Percentiles rank a stretch among this genome's conserved stretches.
Conservation (phyloP, 2,329 filamentous ascomycete species). For the Daldinia sp. region DNA sequence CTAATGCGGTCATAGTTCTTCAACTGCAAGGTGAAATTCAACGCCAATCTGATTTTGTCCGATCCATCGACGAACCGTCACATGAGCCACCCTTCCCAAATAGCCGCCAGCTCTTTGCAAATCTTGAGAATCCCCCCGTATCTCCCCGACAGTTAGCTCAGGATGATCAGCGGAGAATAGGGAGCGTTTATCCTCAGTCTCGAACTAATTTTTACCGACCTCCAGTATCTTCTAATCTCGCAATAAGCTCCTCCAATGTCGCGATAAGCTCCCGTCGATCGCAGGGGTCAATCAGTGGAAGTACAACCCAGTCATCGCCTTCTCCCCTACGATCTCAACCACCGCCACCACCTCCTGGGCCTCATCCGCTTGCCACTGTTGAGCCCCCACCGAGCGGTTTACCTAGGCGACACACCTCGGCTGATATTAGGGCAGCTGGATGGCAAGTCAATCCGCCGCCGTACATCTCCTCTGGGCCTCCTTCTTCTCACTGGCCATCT, state of each 20-base stretch:
- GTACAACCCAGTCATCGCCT: slow-evolving; percentile 73
- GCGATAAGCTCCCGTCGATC: slow-evolving; percentile 78
- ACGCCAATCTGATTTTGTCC: slow-evolving; percentile 65
- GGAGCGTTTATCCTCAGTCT: slow-evolving; percentile 63
- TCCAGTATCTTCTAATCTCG: slow-evolving; percentile 81
- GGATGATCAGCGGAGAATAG: slow-evolving; percentile 81
- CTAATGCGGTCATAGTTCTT: slow-evolving; percentile 56
- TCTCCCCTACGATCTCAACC: slow-evolving; percentile 74
- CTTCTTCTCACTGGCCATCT: slow-evolving; percentile 61
- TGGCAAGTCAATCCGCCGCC: slow-evolving; percentile 72
- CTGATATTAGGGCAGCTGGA: slow-evolving; percentile 90
- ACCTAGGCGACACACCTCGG: slow-evolving; percentile 87
- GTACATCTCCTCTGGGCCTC: slow-evolving; percentile 69
- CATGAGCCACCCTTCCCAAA: slow-evolving; percentile 72
- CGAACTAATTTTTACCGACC: slow-evolving; percentile 74
- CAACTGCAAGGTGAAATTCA: slow-evolving; percentile 67
- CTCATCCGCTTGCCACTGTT: slow-evolving; percentile 70
- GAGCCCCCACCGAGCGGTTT: slow-evolving; percentile 73
- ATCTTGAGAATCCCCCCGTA: slow-evolving; percentile 77
- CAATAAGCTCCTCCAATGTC: slow-evolving; percentile 80
- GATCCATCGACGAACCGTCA: slow-evolving; percentile 67
- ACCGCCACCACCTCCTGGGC: slow-evolving; percentile 66
- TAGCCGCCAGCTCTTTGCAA: slow-evolving; percentile 71
- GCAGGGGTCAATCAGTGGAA: slow-evolving; percentile 83
- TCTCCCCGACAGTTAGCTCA: slow-evolving; percentile 88